Evolutionary conservation across 192 early-diverging fungal species (phyloP).

Genomic region (Radiomyces spectabilis): DNA sequence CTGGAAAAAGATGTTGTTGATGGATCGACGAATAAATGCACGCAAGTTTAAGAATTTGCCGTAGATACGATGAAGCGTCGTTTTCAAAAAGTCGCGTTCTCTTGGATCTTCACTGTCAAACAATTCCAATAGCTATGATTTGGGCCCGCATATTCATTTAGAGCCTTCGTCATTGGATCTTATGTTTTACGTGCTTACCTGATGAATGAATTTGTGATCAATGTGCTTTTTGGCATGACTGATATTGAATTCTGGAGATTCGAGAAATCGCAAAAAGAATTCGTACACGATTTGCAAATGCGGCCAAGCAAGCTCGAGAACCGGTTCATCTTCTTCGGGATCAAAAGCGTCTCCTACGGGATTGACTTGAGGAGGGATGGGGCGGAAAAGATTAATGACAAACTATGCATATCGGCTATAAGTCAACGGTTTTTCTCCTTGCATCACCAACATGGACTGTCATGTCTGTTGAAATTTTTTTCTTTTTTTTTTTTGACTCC

Average conservation of each 20-base stretch:
- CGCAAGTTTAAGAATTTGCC: slow-evolving; percentile 89
- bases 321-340: slow-evolving; percentile 92
- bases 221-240: slow-evolving; percentile 84
- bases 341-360: slow-evolving; percentile 86
- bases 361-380: slow-evolving; percentile 85
- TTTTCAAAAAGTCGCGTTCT: slow-evolving; percentile 89
- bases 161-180: not conserved
- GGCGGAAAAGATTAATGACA: slow-evolving; percentile 77
- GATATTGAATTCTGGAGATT: slow-evolving; percentile 87
- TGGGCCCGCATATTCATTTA: not conserved
- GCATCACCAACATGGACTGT: no score
- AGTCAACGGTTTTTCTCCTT: no score
- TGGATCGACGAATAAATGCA: slow-evolving; percentile 82
- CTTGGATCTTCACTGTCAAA: slow-evolving; percentile 91
- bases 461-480: no score
- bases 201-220: slow-evolving; percentile 73
- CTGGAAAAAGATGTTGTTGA: slow-evolving; percentile 90
- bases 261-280: slow-evolving; percentile 86
- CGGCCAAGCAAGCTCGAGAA: slow-evolving; percentile 87
- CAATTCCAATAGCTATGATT: slow-evolving; percentile 80
- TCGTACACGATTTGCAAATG: slow-evolving; percentile 89
- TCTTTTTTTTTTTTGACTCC: not conserved
- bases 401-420: no score
- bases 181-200: slow-evolving; percentile 8
- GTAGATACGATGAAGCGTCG: slow-evolving; percentile 87